Evolutionary conservation across 2,329 filamentous ascomycete genomes (phyloP).

Genomic region (Curvularia eragrostidis): DNA sequence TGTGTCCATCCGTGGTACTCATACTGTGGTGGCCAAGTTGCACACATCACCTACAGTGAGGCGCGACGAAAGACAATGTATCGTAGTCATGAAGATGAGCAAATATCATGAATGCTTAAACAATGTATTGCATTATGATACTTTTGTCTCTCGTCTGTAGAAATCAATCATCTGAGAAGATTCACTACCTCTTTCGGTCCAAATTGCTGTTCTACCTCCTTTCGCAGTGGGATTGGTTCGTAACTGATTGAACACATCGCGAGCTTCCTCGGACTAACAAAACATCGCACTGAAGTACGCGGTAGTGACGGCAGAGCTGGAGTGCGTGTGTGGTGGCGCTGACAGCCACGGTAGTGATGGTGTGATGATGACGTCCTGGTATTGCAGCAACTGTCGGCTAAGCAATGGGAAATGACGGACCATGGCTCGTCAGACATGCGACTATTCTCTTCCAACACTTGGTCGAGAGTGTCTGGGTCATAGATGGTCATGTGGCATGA

Average conservation of each 20-base stretch:
- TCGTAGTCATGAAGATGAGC: background rate
- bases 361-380: slow-evolving; percentile 12
- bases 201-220: background rate
- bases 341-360: slow-evolving; percentile 2
- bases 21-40: background rate
- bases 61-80: background rate
- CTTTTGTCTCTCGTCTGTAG: background rate
- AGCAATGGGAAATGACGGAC: slow-evolving; percentile 1
- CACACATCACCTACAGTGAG: background rate
- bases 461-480: slow-evolving; percentile 26
- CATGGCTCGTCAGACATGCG: slow-evolving; percentile 2
- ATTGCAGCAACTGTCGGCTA: slow-evolving; percentile 2
- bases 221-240: background rate
- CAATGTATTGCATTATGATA: background rate
- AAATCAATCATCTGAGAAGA: background rate
- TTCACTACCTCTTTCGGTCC: background rate
- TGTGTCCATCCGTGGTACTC: background rate
- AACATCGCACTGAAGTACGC: background rate
- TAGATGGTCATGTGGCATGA: slow-evolving; percentile 13
- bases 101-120: background rate
- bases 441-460: slow-evolving; percentile 42
- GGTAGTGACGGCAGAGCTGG: background rate
- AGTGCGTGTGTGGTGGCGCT: slow-evolving; percentile 3
- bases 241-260: background rate
- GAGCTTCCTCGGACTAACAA: background rate